Conservation (phyloP, 805 yeast genomes). For the Saccharomycopsis olivae region DNA sequence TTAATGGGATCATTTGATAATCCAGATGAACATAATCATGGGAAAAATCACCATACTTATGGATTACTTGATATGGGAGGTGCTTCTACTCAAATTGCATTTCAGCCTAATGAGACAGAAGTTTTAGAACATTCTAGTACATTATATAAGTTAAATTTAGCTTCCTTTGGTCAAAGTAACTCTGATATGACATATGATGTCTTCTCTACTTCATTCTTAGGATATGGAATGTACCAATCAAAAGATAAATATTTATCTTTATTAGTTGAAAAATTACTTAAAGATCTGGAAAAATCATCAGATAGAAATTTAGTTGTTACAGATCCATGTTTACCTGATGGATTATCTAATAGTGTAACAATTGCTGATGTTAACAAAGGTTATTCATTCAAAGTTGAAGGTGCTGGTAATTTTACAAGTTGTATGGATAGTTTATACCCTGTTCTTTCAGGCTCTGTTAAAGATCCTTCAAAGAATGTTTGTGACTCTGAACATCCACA, state of each 20-base stretch:
- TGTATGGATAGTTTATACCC: constrained; percentile 41
- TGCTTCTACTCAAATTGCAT: constrained; percentile 54
- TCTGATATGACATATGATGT: constrained; percentile 30
- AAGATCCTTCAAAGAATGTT: constrained; percentile 6
- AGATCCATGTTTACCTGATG: constrained; percentile 53
- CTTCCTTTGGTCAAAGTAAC: constrained; percentile 23
- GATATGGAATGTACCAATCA: constrained; percentile 52
- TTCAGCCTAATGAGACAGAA: constrained; percentile 43
- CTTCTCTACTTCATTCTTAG: constrained; percentile 46
- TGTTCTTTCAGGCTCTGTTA: constrained; percentile 22
- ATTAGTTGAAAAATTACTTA: constrained; percentile 8
- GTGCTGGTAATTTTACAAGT: constrained; percentile 39
- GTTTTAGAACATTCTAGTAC: constrained; percentile 34
- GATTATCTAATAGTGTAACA: constrained; percentile 21
- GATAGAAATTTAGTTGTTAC: constrained; percentile 13
- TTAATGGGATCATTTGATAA: constrained; percentile 33
- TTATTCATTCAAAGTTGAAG: constrained; percentile 27
- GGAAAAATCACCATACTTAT: constrained; percentile 31
- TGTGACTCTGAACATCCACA: constrained; percentile 19
- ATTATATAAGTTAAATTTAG: constrained; percentile 35
- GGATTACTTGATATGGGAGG: constrained; percentile 59
- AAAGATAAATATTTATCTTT: constrained; percentile 34
- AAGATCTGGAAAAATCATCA: background rate
- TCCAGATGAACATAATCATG: constrained; percentile 31
- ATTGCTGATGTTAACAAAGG: constrained; percentile 12